phyloP scores from a whole-genome alignment of 2,329 filamentous ascomycete genomes.

The Aspergillus sp. region DNA sequence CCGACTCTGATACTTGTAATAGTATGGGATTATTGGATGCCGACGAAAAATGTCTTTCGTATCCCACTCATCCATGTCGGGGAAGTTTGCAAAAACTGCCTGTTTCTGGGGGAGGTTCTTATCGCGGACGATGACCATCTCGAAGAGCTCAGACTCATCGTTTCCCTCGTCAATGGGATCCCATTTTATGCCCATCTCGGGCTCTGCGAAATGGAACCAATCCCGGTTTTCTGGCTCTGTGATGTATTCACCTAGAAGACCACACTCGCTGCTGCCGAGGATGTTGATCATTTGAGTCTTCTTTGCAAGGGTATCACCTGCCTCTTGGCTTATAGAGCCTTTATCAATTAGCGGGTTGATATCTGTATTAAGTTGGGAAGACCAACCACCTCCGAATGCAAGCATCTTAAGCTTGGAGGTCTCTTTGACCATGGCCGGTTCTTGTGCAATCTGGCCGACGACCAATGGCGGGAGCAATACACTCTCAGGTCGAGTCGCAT shows the following conservation, averaged over 20 bases:
- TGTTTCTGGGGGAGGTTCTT: constrained; percentile 1
- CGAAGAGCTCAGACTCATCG: neutral
- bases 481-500: neutral
- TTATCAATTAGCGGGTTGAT: neutral
- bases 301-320: neutral
- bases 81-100: constrained; percentile 18
- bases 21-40: constrained; percentile 15
- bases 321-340: neutral
- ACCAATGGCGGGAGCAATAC: constrained; percentile 7
- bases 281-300: constrained; percentile 1
- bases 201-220: constrained; percentile 5
- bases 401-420: neutral
- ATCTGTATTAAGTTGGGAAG: neutral
- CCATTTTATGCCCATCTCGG: constrained; percentile 2
- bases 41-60: constrained; percentile 18
- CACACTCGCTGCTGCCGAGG: constrained; percentile 7
- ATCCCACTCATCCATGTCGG: constrained; percentile 14
- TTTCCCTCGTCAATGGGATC: neutral
- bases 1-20: constrained; percentile 17
- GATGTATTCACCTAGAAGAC: neutral
- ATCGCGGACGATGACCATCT: constrained; percentile 5
- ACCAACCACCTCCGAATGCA: constrained; percentile 5
- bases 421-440: neutral
- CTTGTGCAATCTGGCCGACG: constrained; percentile 5
- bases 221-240: constrained; percentile 3